These are phyloP conservation scores for Trichoderma sp. DNA, from an alignment of 2,329 filamentous ascomycete species.

Conservation along the genomic window DNA sequence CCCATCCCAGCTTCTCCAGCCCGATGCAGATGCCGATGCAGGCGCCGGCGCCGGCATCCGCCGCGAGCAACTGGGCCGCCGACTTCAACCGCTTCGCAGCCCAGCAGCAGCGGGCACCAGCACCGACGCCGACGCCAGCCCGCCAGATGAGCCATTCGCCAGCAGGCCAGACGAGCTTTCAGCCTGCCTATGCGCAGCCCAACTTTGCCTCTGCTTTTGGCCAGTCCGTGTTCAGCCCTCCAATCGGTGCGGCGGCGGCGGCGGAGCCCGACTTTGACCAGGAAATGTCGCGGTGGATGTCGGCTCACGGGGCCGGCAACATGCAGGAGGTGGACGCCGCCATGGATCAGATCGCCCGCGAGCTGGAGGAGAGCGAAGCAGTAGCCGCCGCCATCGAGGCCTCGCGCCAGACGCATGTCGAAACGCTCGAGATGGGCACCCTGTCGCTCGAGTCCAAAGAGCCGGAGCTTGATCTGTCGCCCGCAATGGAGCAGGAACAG, in stretches of 20 bases:
- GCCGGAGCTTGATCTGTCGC: background rate
- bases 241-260: conserved; percentile 32
- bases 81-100: conserved; percentile 43
- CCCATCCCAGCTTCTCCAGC: conserved; percentile 33
- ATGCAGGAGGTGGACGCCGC: conserved; percentile 48
- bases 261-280: conserved; percentile 43
- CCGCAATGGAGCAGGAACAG: too few relatives aligned
- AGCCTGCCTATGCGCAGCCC: conserved; percentile 38
- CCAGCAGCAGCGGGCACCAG: conserved; percentile 36
- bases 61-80: conserved; percentile 42
- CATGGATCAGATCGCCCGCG: conserved; percentile 49
- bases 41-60: conserved; percentile 32
- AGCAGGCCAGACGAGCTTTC: conserved; percentile 35
- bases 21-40: conserved; percentile 33
- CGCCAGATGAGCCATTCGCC: conserved; percentile 35
- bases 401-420: conserved; percentile 37
- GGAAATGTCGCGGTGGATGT: conserved; percentile 49
- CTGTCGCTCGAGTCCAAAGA: conserved; percentile 35
- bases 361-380: conserved; percentile 45
- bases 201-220: conserved; percentile 33
- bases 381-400: conserved; percentile 33
- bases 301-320: conserved; percentile 38
- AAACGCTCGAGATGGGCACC: conserved; percentile 40
- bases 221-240: conserved; percentile 33
- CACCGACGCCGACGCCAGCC: conserved; percentile 32